Evolutionary conservation across 164 flowering plant species (phyloP), one percentile per base, ranked within the genome.

Genomic region (Taxillus chinensis): DNA sequence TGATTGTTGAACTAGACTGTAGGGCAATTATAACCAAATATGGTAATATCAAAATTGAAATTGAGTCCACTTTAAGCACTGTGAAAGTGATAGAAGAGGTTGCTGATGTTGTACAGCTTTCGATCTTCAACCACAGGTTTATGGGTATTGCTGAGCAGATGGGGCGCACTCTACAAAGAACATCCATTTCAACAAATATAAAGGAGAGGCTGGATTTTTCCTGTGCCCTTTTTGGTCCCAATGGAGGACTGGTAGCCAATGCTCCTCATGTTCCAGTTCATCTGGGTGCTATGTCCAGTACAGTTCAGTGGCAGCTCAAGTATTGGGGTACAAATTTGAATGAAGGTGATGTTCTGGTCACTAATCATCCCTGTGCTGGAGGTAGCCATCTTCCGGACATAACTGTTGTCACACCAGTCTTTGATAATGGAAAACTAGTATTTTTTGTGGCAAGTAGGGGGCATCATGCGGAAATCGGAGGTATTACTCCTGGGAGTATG

Each of bases 211-310:
- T 93, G 50, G 97, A 93, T 75, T 93, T 93, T 69, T 93, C 99
- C 55, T 93, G 99, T 75, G 97, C 99, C 46, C 85, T 93, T 38
- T 93, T 93, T 71, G 89, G 82, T 63, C 99, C 99, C 41, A 86
- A 90, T 74, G 97, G 97, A 5, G 99, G 99, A 42, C 75, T 93
- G 10, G 97, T 90, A 51, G 99, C 99, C 37, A 93, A 93, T 82
- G 99, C 99, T 1, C 99, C 99, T 27, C 99, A 93, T 71, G 99
- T 93, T 45, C 97, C 99, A 3, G 99, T 93, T 45, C 99, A 93
- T 69, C 77, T 93, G 16, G 99, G 99, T 54, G 99, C 99, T 45
- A 93, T 93, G 99, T 93, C 99, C 15, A 93, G 96, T 77, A 93
- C 96, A 0, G 97, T 93, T 39, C 70, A 72, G 10, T 93, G 99